Conservation (phyloP, 2,329 filamentous ascomycete genomes). For the Monosporascus sp. region DNA sequence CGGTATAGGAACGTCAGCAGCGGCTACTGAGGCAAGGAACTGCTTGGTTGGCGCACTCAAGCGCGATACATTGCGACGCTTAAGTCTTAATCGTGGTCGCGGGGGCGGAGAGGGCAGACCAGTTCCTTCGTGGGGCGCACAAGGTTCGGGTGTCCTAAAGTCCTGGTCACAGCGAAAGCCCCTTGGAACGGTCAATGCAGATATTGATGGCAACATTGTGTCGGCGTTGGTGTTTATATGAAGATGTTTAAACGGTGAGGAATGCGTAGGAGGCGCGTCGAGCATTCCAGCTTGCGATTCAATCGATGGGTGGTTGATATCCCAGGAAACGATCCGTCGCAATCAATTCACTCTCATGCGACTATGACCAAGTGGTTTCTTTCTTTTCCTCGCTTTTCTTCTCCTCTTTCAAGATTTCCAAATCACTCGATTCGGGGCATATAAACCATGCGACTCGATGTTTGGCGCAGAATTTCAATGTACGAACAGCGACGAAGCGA, state of each 20-base stretch:
- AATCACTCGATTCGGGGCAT: background rate
- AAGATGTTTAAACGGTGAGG: background rate
- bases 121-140: constrained; percentile 27
- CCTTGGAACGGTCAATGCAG: constrained; percentile 39
- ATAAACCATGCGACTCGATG: background rate
- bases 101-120: constrained; percentile 43
- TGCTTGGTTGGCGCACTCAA: constrained; percentile 57
- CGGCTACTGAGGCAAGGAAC: constrained; percentile 63
- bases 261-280: background rate
- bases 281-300: background rate
- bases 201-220: constrained; percentile 42
- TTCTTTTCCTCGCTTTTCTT: background rate
- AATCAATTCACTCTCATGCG: background rate
- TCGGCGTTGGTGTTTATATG: constrained; percentile 1
- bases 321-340: background rate
- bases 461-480: background rate
- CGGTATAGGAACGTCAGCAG: constrained; percentile 59
- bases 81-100: constrained; percentile 50
- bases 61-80: constrained; percentile 49
- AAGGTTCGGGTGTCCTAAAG: constrained; percentile 50
- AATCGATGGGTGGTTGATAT: background rate
- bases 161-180: constrained; percentile 35
- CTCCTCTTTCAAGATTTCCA: background rate
- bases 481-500: too few relatives aligned
- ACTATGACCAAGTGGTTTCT: background rate